Evolutionary conservation across 495 filamentous ascomycete genomes (phyloP), one percentile per base, ranked within the genome.

Genomic region (Halenospora varia): DNA sequence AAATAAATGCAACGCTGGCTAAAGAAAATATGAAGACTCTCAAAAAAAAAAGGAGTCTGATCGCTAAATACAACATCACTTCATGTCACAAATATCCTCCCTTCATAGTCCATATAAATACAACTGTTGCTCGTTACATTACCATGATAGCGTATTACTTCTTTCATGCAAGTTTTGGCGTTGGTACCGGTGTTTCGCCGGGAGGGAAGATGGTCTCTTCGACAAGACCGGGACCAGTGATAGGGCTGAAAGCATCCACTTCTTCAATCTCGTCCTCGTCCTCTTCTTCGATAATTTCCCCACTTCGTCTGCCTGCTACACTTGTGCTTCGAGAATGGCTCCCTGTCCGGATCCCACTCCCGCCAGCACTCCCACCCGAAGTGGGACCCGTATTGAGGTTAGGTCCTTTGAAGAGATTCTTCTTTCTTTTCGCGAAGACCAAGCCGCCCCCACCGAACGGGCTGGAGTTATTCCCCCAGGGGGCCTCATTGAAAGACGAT

Each of bases 371-470:
- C 26, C 63, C 74, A 35, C 72, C 57, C 29, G 75, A 65, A 39
- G 71, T 72, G 41, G 80, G 63, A 18, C 71, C 77, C 77, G 84
- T 80, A 29, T 80, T 79, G 10, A 88, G 63, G 76, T 84, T 82
- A 8, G 95, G 94, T 0, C 94, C 95, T 67, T 95, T 94, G 71
- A 97, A 96, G 1, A 92, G 71, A 41, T 85, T 91, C 58, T 87
- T 80, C 71, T 97, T 97, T 53, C 94, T 77, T 65, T 92, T 93
- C 4, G 94, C 92, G 70, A 96, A 97, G 11, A 96, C 76, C 20
- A 97, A 79, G 24, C 87, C 88, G 6, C 77, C 79, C 3, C 68
- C 49, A 25, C 57, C 57, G 11, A 39, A 25, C 11, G 20, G 48
- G 10, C n/a, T 29, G 62, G 63, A 46, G 65, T 61, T 18, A 67